phyloP scores from a whole-genome alignment of 768 basidiomycete species.

The Lentinula lateritia region DNA sequence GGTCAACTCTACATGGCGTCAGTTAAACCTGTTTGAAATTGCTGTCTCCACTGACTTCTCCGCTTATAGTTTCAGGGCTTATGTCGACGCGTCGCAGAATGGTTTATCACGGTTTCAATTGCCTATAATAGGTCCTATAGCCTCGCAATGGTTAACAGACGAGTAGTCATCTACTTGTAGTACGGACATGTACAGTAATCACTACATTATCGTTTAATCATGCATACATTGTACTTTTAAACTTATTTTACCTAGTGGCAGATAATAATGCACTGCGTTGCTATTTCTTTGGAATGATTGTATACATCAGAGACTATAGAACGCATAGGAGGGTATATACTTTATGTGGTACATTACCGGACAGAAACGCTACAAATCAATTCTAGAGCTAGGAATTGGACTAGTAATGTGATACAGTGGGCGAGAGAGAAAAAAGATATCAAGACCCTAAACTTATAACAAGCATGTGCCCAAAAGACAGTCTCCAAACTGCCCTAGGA shows the following conservation, averaged over 20 bases:
- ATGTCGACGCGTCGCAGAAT: slow-evolving; percentile 44
- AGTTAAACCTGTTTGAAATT: slow-evolving; percentile 16
- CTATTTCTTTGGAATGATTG: background rate
- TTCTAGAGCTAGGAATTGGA: slow-evolving; percentile 19
- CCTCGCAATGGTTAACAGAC: slow-evolving; percentile 64
- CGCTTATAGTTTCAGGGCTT: slow-evolving; percentile 32
- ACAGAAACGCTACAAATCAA: slow-evolving; percentile 22
- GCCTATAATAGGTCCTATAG: slow-evolving; percentile 58
- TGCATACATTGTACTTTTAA: too few species aligned
- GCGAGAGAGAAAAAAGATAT: slow-evolving; percentile 19
- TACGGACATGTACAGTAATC: too few species aligned
- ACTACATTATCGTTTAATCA: too few species aligned
- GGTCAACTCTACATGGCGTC: slow-evolving; percentile 52
- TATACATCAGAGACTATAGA: background rate
- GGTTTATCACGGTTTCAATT: slow-evolving; percentile 53
- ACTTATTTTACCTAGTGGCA: too few species aligned
- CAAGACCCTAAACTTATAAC: slow-evolving; percentile 11
- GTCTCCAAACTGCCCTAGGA: slow-evolving; percentile 15
- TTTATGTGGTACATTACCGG: background rate
- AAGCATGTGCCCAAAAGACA: background rate
- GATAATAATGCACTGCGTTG: too few species aligned
- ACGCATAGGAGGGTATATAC: background rate
- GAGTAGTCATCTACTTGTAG: slow-evolving; percentile 26
- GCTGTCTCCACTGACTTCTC: background rate
- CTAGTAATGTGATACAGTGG: slow-evolving; percentile 16